These are phyloP conservation scores for Paspalum vaginatum DNA, from an alignment of 176 grass and related monocot genomes.

Conservation along the genomic window DNA sequence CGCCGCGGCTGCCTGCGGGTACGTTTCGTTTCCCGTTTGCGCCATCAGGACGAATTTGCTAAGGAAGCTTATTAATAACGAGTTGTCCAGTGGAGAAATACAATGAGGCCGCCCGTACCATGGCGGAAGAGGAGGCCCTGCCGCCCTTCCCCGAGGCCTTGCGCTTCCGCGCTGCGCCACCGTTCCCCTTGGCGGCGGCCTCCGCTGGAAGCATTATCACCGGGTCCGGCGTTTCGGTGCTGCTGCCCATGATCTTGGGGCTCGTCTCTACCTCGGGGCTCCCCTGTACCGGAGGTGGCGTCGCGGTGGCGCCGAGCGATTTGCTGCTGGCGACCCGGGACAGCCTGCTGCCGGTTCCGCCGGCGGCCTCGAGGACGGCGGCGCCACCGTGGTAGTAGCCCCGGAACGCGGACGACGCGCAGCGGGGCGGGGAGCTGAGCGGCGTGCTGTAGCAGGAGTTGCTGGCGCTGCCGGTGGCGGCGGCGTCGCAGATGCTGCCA, in stretches of 20 bases:
- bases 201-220: too few relatives aligned
- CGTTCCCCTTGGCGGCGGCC: not conserved
- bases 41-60: too few relatives aligned
- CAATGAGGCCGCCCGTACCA: not conserved
- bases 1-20: conserved; percentile 25
- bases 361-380: conserved; percentile 29
- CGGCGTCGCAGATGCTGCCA: conserved; percentile 64
- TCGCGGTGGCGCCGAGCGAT: conserved; percentile 31
- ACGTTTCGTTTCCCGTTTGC: too few relatives aligned
- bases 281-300: not conserved
- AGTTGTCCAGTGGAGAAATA: not conserved
- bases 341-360: conserved; percentile 36
- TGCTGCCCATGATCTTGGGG: not conserved
- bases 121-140: conserved; percentile 34
- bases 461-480: conserved; percentile 18
- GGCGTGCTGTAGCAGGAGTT: conserved; percentile 72
- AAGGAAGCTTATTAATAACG: too few relatives aligned
- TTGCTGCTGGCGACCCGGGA: conserved; percentile 55
- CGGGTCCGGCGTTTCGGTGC: not conserved
- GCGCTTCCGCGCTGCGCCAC: conserved; percentile 49
- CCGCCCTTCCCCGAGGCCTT: conserved; percentile 46
- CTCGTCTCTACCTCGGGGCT: conserved; percentile 16
- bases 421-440: conserved; percentile 60
- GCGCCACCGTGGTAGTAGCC: conserved; percentile 12
- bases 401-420: not conserved